Percentiles rank a stretch among this genome's conserved stretches.
phyloP scores from a whole-genome alignment of 805 yeast genomes.

The Candida morakotiae region DNA sequence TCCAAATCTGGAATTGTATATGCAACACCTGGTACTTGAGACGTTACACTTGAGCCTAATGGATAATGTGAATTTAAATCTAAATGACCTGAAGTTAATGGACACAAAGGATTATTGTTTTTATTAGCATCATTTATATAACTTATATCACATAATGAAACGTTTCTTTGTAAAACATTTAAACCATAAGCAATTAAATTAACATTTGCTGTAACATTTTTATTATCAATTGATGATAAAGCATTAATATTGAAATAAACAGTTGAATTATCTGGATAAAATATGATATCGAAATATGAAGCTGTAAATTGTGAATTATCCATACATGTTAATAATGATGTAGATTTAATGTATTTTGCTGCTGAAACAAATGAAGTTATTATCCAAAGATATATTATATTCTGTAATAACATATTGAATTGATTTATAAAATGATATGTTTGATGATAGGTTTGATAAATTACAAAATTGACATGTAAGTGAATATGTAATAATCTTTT shows the following conservation, averaged over 20 bases:
- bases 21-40: constrained; percentile 74
- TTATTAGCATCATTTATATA: constrained; percentile 15
- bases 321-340: constrained; percentile 89
- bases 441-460: too few species aligned
- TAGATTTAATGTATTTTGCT: constrained; percentile 38
- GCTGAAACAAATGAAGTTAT: not conserved
- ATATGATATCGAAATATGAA: constrained; percentile 71
- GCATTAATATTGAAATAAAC: constrained; percentile 71
- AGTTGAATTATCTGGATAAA: constrained; percentile 60
- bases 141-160: constrained; percentile 62
- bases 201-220: constrained; percentile 62
- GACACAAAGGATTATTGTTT: constrained; percentile 53
- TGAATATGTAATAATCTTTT: too few species aligned
- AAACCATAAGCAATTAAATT: constrained; percentile 80
- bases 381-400: not conserved
- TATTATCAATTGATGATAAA: constrained; percentile 57
- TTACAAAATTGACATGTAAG: too few species aligned
- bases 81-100: constrained; percentile 82
- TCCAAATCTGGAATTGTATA: constrained; percentile 92
- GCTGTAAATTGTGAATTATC: constrained; percentile 83
- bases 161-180: constrained; percentile 46
- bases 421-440: too few species aligned
- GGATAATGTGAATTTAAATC: constrained; percentile 54
- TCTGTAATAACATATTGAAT: not conserved
- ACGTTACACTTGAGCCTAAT: constrained; percentile 38